Conservation (phyloP, 768 basidiomycete genomes). For the Boletus barrowsii region DNA sequence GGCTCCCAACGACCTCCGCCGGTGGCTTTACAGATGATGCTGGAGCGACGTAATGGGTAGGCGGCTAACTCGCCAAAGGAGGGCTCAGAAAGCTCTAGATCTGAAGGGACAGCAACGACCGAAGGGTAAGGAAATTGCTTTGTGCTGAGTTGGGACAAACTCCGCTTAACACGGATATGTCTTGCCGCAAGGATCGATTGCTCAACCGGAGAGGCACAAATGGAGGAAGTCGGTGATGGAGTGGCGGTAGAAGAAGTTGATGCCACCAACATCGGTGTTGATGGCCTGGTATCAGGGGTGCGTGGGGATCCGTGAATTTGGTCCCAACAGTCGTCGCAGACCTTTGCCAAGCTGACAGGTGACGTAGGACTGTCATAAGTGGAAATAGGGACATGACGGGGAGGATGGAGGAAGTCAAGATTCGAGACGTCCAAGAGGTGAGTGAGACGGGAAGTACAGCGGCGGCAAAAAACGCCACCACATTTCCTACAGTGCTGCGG, state of each 20-base stretch:
- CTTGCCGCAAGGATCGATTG: slow-evolving; percentile 20
- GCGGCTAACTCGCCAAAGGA: slow-evolving; percentile 70
- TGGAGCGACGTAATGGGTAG: slow-evolving; percentile 67
- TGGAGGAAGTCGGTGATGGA: slow-evolving; percentile 33
- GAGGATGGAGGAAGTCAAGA: slow-evolving; percentile 69
- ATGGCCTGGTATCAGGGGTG: slow-evolving; percentile 38
- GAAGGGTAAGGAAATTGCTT: slow-evolving; percentile 27
- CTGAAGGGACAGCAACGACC: slow-evolving; percentile 17
- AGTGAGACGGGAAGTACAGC: slow-evolving; percentile 58
- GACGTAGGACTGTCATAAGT: slow-evolving; percentile 57
- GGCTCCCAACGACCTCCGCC: slow-evolving; percentile 83
- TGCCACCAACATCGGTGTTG: slow-evolving; percentile 38
- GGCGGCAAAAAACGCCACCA: slow-evolving; percentile 70
- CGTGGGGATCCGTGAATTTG: slow-evolving; percentile 60
- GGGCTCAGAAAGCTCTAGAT: slow-evolving; percentile 36
- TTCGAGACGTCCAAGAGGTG: slow-evolving; percentile 70
- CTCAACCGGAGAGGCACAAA: slow-evolving; percentile 34
- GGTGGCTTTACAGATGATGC: slow-evolving; percentile 69
- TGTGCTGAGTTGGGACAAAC: slow-evolving; percentile 28
- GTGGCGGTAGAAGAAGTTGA: slow-evolving; percentile 31
- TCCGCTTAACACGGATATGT: slow-evolving; percentile 22
- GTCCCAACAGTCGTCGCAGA: slow-evolving; percentile 77
- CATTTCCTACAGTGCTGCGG: slow-evolving; percentile 80
- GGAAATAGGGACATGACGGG: slow-evolving; percentile 59
- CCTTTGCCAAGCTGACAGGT: slow-evolving; percentile 55